Conservation (phyloP, 2,329 filamentous ascomycete genomes). For the Coniochaeta sp. region DNA sequence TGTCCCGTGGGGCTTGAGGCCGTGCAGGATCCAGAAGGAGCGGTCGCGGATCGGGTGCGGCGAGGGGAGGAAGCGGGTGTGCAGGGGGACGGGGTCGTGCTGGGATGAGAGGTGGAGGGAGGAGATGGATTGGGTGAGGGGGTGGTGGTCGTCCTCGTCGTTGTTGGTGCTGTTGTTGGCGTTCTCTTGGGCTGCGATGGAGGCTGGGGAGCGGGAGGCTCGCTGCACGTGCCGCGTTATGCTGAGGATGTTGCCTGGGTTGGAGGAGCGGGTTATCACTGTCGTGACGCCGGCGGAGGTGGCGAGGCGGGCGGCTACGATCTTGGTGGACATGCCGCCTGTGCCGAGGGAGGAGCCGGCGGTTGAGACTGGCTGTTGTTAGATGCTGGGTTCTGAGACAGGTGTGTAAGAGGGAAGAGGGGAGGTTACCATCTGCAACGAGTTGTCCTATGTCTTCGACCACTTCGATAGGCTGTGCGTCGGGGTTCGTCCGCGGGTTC, state of each 20-base stretch:
- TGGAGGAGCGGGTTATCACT: slow-evolving; percentile 89
- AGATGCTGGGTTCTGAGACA: too few species aligned
- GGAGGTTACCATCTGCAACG: slow-evolving; percentile 63
- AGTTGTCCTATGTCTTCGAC: slow-evolving; percentile 82
- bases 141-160: slow-evolving; percentile 17
- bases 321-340: slow-evolving; percentile 96
- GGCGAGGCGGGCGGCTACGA: slow-evolving; percentile 83
- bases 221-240: slow-evolving; percentile 81
- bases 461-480: slow-evolving; percentile 84
- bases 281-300: slow-evolving; percentile 94
- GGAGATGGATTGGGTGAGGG: slow-evolving; percentile 30
- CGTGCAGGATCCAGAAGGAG: slow-evolving; percentile 95
- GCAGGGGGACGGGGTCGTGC: slow-evolving; percentile 46
- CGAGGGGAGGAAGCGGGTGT: slow-evolving; percentile 89
- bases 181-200: slow-evolving; percentile 16
- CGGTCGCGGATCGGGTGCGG: slow-evolving; percentile 80
- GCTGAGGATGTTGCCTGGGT: slow-evolving; percentile 80
- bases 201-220: slow-evolving; percentile 37
- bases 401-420: slow-evolving; percentile 4
- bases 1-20: slow-evolving; percentile 81
- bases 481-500: slow-evolving; percentile 78
- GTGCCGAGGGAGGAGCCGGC: slow-evolving; percentile 86
- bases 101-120: slow-evolving; percentile 29
- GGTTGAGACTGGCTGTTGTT: slow-evolving; percentile 57
- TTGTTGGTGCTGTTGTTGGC: slow-evolving; percentile 9